Percentiles rank a stretch among this genome's conserved stretches.
Evolutionary conservation across 495 filamentous ascomycete genomes (phyloP).

Genomic region (Lasiosphaeria miniovina): DNA sequence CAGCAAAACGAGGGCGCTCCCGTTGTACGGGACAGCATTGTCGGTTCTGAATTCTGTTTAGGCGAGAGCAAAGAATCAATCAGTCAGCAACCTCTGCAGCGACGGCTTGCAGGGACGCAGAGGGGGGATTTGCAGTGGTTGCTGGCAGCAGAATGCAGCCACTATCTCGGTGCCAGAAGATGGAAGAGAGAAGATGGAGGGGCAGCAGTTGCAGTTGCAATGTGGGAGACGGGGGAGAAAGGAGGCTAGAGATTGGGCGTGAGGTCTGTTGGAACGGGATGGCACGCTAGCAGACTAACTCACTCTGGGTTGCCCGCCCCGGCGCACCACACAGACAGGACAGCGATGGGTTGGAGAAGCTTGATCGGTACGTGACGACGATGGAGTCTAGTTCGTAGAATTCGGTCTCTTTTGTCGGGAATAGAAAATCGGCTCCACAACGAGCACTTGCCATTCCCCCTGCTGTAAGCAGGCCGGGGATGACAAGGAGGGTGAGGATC

Average conservation of each 20-base stretch:
- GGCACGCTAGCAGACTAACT: conserved; percentile 14
- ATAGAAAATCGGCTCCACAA: conserved; percentile 20
- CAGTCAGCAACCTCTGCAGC: conserved; percentile 22
- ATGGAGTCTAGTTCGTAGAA: conserved; percentile 26
- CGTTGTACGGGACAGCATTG: conserved; percentile 22
- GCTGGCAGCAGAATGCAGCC: background rate
- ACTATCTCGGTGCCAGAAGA: conserved; percentile 4
- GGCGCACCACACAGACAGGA: conserved; percentile 26
- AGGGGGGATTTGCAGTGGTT: background rate
- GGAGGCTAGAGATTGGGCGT: background rate
- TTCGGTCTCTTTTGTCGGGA: conserved; percentile 13
- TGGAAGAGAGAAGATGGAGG: background rate
- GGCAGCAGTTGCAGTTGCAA: background rate
- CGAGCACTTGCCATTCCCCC: conserved; percentile 11
- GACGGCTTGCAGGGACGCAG: conserved; percentile 11
- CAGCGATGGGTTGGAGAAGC: conserved; percentile 21
- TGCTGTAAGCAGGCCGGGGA: conserved; percentile 18
- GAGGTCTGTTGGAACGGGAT: background rate
- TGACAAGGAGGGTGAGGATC: conserved; percentile 14
- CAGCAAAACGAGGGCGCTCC: conserved; percentile 19
- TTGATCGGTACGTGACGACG: conserved; percentile 28
- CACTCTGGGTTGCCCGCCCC: conserved; percentile 15
- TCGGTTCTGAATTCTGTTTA: conserved; percentile 21
- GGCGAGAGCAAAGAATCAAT: conserved; percentile 8
- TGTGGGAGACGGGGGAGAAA: conserved; percentile 8